These are phyloP conservation scores for Sporothrix humicola DNA, from an alignment of 2,329 filamentous ascomycete genomes.

Conservation along the genomic window DNA sequence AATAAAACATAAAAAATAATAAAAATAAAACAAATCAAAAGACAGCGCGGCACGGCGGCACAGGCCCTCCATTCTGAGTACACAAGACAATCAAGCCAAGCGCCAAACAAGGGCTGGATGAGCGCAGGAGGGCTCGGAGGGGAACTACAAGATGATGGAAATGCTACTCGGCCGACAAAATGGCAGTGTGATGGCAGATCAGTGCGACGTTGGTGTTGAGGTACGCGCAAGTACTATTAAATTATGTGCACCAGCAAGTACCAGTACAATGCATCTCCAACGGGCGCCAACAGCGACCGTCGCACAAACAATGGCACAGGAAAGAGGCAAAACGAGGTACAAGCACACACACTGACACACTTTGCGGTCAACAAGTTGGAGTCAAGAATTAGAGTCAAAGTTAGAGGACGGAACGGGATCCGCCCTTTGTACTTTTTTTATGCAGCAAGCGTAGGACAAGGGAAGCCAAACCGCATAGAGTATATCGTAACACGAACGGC, in stretches of 20 bases:
- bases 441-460: background rate
- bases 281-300: conserved; percentile 5
- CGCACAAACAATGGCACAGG: conserved; percentile 5
- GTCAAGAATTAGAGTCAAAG: too few species aligned
- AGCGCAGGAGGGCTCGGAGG: too few species aligned
- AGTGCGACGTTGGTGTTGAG: too few species aligned
- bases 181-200: background rate
- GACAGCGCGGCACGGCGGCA: conserved; percentile 10
- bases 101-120: conserved; percentile 2
- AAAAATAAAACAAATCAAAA: background rate
- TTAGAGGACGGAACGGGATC: background rate
- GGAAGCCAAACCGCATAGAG: background rate
- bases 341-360: too few species aligned
- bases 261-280: background rate
- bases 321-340: background rate
- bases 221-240: too few species aligned
- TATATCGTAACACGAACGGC: background rate
- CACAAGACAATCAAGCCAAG: background rate
- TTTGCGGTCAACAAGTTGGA: too few species aligned
- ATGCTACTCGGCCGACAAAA: background rate
- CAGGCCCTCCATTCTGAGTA: background rate
- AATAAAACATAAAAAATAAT: background rate
- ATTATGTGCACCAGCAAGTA: background rate
- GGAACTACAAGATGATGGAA: background rate
- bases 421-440: background rate